phyloP scores from a whole-genome alignment of 2,329 filamentous ascomycete genomes.

The Penicillium nordicum region DNA sequence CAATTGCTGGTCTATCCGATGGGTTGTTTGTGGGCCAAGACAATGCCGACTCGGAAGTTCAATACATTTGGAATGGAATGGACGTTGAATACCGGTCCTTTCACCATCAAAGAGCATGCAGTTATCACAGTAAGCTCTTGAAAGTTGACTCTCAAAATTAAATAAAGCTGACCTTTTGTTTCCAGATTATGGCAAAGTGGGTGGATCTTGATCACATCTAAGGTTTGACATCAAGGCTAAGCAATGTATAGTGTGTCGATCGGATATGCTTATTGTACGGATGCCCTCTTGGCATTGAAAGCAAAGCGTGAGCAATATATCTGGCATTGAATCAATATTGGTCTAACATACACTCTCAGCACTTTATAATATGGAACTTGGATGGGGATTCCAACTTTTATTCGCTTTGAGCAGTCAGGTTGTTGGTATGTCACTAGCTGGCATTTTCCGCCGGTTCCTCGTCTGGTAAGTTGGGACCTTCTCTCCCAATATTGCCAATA shows the following conservation, averaged over 20 bases:
- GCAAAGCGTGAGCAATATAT: conserved; percentile 18
- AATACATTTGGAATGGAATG: conserved; percentile 32
- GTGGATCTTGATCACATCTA: neutral
- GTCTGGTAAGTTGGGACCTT: conserved; percentile 37
- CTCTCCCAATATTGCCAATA: neutral
- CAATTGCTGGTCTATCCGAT: conserved; percentile 57
- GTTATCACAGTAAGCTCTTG: conserved; percentile 43
- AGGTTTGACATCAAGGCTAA: neutral
- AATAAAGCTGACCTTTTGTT: neutral
- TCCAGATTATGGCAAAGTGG: conserved; percentile 20
- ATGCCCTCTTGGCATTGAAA: conserved; percentile 26
- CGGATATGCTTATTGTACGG: conserved; percentile 27
- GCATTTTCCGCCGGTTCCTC: conserved; percentile 61
- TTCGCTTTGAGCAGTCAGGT: conserved; percentile 39
- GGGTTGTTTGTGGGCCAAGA: conserved; percentile 32
- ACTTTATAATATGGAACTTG: conserved; percentile 22
- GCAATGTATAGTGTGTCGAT: conserved; percentile 21
- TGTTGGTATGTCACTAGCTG: conserved; percentile 62
- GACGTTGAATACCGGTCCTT: conserved; percentile 37
- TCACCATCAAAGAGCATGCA: conserved; percentile 43
- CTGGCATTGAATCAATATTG: neutral
- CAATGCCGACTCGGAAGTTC: conserved; percentile 32
- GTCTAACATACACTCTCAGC: conserved; percentile 8
- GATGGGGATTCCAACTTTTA: conserved; percentile 26
- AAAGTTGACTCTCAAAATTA: neutral